phyloP scores from a whole-genome alignment of 345 rosid species.

The Hypericum perforatum region DNA sequence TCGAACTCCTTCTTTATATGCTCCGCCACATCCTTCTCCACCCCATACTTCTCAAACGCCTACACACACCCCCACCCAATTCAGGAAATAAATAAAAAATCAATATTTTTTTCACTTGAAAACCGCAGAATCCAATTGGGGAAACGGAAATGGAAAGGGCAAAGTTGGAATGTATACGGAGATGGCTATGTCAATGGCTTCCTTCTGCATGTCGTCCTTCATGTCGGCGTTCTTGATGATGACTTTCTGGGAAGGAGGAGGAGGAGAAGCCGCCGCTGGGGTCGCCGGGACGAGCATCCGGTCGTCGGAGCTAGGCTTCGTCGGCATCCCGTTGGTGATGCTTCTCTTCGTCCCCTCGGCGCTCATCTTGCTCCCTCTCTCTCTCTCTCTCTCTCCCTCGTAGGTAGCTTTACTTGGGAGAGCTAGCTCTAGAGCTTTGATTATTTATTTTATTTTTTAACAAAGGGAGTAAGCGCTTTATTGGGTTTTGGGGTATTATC shows the following conservation, averaged over 20 bases:
- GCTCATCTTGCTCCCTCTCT: constrained; percentile 26
- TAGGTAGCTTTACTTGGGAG: no score
- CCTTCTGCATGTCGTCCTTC: constrained; percentile 93
- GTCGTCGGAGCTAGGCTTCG: constrained; percentile 41
- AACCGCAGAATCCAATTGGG: neutral
- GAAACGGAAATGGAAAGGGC: neutral
- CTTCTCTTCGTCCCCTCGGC: constrained; percentile 44
- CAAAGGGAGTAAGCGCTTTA: no score
- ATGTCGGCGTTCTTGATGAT: constrained; percentile 90
- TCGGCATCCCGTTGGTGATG: constrained; percentile 29
- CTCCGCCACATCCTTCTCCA: constrained; percentile 98
- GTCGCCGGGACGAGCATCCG: constrained; percentile 36
- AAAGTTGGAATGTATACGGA: constrained; percentile 31
- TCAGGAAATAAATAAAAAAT: neutral
- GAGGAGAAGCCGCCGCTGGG: constrained; percentile 22
- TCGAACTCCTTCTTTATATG: constrained; percentile 95
- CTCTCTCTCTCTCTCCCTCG: neutral
- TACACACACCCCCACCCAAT: neutral
- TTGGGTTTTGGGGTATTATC: no score
- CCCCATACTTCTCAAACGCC: constrained; percentile 75
- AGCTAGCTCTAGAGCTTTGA: no score
- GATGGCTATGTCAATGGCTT: constrained; percentile 74
- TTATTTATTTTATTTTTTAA: no score
- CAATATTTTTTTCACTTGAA: constrained; percentile 6
- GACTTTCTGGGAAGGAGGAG: constrained; percentile 41